Evolutionary conservation across 768 basidiomycete genomes (phyloP).

Genomic region (Hericium erinaceus): DNA sequence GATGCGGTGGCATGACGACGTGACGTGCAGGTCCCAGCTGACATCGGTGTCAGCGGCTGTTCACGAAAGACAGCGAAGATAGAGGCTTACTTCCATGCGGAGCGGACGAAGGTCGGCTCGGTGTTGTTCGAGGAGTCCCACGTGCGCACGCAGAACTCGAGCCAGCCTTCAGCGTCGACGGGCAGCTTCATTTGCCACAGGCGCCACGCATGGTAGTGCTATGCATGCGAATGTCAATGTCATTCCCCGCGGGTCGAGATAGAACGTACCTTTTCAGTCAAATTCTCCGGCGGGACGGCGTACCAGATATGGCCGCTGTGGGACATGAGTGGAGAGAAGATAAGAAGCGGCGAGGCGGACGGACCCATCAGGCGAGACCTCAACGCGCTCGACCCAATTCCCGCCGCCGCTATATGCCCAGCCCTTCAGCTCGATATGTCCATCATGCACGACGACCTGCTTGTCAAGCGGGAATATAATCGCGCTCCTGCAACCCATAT

Average conservation of each 20-base stretch:
- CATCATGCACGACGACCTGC: slow-evolving; percentile 38
- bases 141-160: slow-evolving; percentile 44
- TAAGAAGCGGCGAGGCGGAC: neutral
- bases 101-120: slow-evolving; percentile 44
- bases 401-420: slow-evolving; percentile 29
- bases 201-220: slow-evolving; percentile 49
- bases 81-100: slow-evolving; percentile 41
- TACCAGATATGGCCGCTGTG: slow-evolving; percentile 42
- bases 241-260: neutral
- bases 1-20: slow-evolving; percentile 44
- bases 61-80: neutral
- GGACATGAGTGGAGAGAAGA: neutral
- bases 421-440: slow-evolving; percentile 30
- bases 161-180: slow-evolving; percentile 47
- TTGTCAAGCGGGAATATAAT: slow-evolving; percentile 37
- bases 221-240: neutral
- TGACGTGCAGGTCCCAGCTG: slow-evolving; percentile 46
- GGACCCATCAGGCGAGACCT: slow-evolving; percentile 35
- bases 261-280: slow-evolving; percentile 36
- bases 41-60: neutral
- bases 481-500: slow-evolving; percentile 29
- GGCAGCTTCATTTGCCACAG: slow-evolving; percentile 44
- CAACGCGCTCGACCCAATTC: slow-evolving; percentile 49
- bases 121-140: slow-evolving; percentile 53
- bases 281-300: slow-evolving; percentile 31